Conservation (phyloP, 2,329 filamentous ascomycete species). For the Fusarium luffae region DNA sequence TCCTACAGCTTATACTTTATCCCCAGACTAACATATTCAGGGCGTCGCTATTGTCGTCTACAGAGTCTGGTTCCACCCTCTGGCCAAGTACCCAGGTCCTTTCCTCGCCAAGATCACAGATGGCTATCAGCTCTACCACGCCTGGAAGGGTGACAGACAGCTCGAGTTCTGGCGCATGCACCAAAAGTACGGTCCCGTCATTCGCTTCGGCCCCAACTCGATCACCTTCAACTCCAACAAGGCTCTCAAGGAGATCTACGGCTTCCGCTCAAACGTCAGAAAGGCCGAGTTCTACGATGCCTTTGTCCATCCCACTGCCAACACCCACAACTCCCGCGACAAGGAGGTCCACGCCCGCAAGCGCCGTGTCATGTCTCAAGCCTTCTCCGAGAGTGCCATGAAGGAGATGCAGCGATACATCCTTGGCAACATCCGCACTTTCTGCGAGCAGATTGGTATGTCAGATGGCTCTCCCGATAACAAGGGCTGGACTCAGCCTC, state of each 20-base stretch:
- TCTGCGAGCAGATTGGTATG: slow-evolving; percentile 68
- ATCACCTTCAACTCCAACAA: slow-evolving; percentile 80
- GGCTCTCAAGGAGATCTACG: slow-evolving; percentile 74
- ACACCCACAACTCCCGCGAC: slow-evolving; percentile 78
- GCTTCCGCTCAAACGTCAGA: slow-evolving; percentile 70
- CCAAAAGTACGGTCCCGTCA: slow-evolving; percentile 75
- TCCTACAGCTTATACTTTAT: background rate
- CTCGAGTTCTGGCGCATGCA: slow-evolving; percentile 78
- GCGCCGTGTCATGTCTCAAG: slow-evolving; percentile 76
- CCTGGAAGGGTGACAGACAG: slow-evolving; percentile 79
- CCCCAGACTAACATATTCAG: slow-evolving; percentile 44
- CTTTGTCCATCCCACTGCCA: slow-evolving; percentile 76
- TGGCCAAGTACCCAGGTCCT: slow-evolving; percentile 73
- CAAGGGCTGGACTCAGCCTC: slow-evolving; percentile 67
- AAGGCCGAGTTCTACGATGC: slow-evolving; percentile 80
- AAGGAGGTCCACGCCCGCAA: slow-evolving; percentile 76
- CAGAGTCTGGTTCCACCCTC: slow-evolving; percentile 70
- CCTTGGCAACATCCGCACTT: slow-evolving; percentile 72
- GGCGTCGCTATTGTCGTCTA: slow-evolving; percentile 61
- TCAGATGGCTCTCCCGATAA: slow-evolving; percentile 57
- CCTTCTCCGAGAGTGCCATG: slow-evolving; percentile 74
- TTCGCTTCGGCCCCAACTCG: slow-evolving; percentile 83
- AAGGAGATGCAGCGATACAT: slow-evolving; percentile 77
- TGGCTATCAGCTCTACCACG: slow-evolving; percentile 76
- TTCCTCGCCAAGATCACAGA: slow-evolving; percentile 72